Evolutionary conservation across 2,329 filamentous ascomycete genomes (phyloP).

Genomic region (Talaromyces sp.): DNA sequence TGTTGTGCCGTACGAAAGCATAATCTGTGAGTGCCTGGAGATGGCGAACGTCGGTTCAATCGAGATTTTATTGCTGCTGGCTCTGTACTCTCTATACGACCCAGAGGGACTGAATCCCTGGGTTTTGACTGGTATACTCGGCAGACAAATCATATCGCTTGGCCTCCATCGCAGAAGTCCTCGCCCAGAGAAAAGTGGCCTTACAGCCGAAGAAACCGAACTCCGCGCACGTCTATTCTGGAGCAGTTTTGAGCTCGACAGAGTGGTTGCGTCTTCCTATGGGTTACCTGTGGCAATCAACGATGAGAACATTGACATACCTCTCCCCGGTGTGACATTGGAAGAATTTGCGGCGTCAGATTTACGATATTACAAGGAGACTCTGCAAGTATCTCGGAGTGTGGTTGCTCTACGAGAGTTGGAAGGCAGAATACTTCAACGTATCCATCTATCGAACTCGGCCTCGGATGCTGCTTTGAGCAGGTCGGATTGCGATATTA

Average conservation of each 20-base stretch:
- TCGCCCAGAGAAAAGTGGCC: neutral
- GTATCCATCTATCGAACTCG: neutral
- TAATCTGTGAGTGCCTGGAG: neutral
- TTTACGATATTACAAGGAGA: neutral
- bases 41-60: neutral
- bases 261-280: neutral
- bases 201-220: neutral
- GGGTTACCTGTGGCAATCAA: neutral
- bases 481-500: neutral
- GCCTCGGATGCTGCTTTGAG: neutral
- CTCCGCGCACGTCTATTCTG: neutral
- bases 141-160: neutral
- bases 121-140: neutral
- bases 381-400: neutral
- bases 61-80: neutral
- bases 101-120: neutral
- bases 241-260: neutral
- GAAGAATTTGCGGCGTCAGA: neutral
- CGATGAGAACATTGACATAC: neutral
- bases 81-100: neutral
- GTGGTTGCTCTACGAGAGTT: neutral
- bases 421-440: neutral
- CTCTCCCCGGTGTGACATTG: neutral
- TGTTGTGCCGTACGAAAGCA: neutral
- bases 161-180: neutral